phyloP scores from a whole-genome alignment of 192 early-diverging fungal genomes.

The Radiomyces spectabilis region DNA sequence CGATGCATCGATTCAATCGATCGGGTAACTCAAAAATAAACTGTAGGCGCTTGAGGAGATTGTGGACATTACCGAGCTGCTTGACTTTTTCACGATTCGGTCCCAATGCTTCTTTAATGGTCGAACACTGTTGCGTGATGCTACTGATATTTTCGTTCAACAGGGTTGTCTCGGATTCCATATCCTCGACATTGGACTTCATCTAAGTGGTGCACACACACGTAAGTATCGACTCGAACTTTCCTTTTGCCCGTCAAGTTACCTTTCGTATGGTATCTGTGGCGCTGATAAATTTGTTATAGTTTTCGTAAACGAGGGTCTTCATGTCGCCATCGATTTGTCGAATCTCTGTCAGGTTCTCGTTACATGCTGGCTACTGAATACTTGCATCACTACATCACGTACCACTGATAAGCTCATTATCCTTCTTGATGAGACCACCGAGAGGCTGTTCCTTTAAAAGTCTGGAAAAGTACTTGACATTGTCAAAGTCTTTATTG shows the following conservation, averaged over 20 bases:
- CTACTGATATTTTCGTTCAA: slow-evolving; percentile 59
- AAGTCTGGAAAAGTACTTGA: slow-evolving; percentile 71
- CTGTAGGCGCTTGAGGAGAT: slow-evolving; percentile 71
- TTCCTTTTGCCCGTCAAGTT: not conserved
- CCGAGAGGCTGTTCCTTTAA: slow-evolving; percentile 58
- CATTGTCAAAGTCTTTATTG: slow-evolving; percentile 60
- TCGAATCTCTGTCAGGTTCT: slow-evolving; percentile 77
- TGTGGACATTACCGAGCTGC: slow-evolving; percentile 65
- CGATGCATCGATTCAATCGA: slow-evolving; percentile 54
- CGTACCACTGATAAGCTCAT: slow-evolving; percentile 64
- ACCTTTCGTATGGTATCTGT: slow-evolving; percentile 83
- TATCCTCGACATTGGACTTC: slow-evolving; percentile 76
- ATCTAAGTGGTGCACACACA: slow-evolving; percentile 39
- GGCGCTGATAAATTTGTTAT: slow-evolving; percentile 93
- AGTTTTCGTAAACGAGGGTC: slow-evolving; percentile 97
- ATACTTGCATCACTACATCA: too few species aligned
- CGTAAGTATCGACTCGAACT: not conserved
- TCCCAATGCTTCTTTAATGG: slow-evolving; percentile 55
- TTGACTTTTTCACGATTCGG: slow-evolving; percentile 64
- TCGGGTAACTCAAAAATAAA: slow-evolving; percentile 85
- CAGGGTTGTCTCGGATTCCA: slow-evolving; percentile 78
- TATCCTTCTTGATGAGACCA: slow-evolving; percentile 68
- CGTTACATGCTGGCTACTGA: too few species aligned
- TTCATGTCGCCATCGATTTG: slow-evolving; percentile 95
- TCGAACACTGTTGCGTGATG: slow-evolving; percentile 45